These are phyloP conservation scores for Suhomyces choctaworum DNA, from an alignment of 1,139 yeast species.

Conservation along the genomic window DNA sequence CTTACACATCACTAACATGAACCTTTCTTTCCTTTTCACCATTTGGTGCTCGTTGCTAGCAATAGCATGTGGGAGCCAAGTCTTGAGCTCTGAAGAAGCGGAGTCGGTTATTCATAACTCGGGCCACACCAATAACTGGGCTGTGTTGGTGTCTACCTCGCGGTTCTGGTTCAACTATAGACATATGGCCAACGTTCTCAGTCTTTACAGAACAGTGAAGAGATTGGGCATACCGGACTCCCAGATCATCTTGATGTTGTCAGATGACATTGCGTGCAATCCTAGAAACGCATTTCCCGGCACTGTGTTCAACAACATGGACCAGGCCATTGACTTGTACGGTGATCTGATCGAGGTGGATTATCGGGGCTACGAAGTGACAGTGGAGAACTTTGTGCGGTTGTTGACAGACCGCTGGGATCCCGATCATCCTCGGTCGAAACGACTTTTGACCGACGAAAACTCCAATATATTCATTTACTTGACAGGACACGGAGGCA, in stretches of 20 bases:
- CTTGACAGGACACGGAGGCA: conserved; percentile 98
- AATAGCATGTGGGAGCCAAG: conserved; percentile 11
- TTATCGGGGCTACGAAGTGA: conserved; percentile 95
- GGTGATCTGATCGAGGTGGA: conserved; percentile 96
- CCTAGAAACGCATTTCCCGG: conserved; percentile 96
- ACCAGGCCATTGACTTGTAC: conserved; percentile 89
- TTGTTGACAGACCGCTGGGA: conserved; percentile 94
- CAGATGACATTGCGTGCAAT: conserved; percentile 97
- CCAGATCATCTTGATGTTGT: conserved; percentile 91
- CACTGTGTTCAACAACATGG: conserved; percentile 90
- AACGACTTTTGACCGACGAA: conserved; percentile 87
- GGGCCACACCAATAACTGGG: conserved; percentile 84
- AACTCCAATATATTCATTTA: conserved; percentile 91
- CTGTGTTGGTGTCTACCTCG: conserved; percentile 92
- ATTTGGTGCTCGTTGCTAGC: conserved; percentile 7
- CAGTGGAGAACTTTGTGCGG: conserved; percentile 92
- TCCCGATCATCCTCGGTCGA: conserved; percentile 87
- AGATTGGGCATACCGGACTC: conserved; percentile 96
- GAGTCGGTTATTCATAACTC: conserved; percentile 31
- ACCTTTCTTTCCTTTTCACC: conserved; percentile 6
- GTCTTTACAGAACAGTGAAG: conserved; percentile 93
- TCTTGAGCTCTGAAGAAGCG: conserved; percentile 22
- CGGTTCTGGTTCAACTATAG: conserved; percentile 97
- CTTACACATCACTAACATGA: conserved; percentile 10
- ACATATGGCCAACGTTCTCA: conserved; percentile 94